Evolutionary conservation across 1,284 basidiomycete genomes (phyloP).

Genomic region (Megacollybia platyphylla): DNA sequence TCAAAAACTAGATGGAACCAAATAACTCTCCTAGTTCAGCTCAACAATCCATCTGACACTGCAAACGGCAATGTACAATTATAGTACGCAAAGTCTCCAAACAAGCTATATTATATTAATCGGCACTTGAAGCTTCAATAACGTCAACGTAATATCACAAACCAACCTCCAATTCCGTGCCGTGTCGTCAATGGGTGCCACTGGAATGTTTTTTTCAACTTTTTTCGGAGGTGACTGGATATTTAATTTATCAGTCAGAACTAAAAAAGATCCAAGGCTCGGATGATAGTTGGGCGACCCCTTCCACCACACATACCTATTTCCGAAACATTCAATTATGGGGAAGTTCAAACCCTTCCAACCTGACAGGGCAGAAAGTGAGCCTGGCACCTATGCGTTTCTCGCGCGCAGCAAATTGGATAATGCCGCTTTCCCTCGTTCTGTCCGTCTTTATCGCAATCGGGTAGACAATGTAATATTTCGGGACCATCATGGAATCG

Average conservation of each 20-base stretch:
- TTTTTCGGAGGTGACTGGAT: constrained; percentile 52
- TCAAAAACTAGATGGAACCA: constrained; percentile 37
- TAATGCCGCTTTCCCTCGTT: no score
- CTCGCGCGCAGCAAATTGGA: no score
- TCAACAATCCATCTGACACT: constrained; percentile 40
- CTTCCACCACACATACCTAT: constrained; percentile 48
- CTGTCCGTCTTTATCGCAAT: no score
- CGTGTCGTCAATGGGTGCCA: constrained; percentile 28
- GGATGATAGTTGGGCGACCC: constrained; percentile 53
- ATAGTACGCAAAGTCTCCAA: constrained; percentile 25
- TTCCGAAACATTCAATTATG: constrained; percentile 56
- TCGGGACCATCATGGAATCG: no score
- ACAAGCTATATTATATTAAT: constrained; percentile 2
- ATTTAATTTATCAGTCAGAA: neutral
- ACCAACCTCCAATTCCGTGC: constrained; percentile 39
- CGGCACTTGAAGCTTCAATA: constrained; percentile 33
- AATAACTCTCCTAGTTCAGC: constrained; percentile 40
- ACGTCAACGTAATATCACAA: constrained; percentile 35
- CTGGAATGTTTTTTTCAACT: constrained; percentile 61
- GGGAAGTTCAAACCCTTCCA: constrained; percentile 32
- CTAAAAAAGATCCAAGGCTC: constrained; percentile 23
- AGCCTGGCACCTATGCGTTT: no score
- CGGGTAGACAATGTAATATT: no score
- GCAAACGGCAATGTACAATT: constrained; percentile 47
- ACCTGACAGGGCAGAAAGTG: constrained; percentile 25